Evolutionary conservation across 2,329 filamentous ascomycete genomes (phyloP), one percentile per base, ranked within the genome.

Genomic region (Alternaria alternata): DNA sequence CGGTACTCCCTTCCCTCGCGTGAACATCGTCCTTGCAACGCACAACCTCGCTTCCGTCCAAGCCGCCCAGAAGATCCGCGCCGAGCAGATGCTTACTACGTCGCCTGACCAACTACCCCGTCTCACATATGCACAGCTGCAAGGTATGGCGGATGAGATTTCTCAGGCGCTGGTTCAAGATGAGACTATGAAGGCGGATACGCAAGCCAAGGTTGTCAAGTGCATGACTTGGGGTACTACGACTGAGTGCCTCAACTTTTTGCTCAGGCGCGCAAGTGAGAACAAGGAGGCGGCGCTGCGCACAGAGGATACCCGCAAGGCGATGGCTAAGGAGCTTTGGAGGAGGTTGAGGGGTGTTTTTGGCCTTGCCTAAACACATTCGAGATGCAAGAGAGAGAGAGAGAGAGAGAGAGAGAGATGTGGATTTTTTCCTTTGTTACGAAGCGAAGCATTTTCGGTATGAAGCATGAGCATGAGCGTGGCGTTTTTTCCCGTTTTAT

Each of bases 91-190:
- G 66, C 69, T 43, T 32, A 49, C 59, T 73, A 71, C 4, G 73
- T 78, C 41, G 62, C 83, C 62, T 41, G 53, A 64, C 18, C 42
- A 61, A 1, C 67, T 76, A 1, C 74, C 73, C 0, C 63, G 69
- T 3, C 78, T 87, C 9, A 78, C 80, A 0, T 93, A 92, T 76
- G 91, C 91, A 3, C 94, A 97, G 80, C 86, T 97, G 1, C 91
- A 94, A 81, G 94, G 94, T 41, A 98, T 98, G 94, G 94, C 94
- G 1, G 94, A 98, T 69, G 94, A 97, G 75, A 88, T 98, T 53
- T 93, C 90, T 58, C 85, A 85, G 66, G 79, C 80, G 3, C 75
- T 88, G 0, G 75, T 88, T 16, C 79, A 85, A 58, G 79, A 80
- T 30, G 68, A 74, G 20, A 66, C 77, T 71, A 70, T 76, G 54